Conservation (phyloP, 2,329 filamentous ascomycete genomes). For the Ceratocystis cacaofunesta region DNA sequence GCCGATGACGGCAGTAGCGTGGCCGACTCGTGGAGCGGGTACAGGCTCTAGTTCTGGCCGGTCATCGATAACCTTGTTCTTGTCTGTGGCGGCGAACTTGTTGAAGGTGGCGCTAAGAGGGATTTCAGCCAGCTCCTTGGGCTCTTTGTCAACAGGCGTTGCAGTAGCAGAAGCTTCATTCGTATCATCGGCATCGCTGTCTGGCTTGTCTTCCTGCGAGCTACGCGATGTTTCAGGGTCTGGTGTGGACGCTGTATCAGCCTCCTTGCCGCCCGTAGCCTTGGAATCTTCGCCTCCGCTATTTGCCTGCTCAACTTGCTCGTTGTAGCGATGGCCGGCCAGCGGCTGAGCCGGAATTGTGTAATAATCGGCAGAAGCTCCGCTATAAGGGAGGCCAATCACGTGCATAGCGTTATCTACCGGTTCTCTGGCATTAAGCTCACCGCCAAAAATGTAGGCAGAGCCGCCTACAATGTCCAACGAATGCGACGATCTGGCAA, state of each 20-base stretch:
- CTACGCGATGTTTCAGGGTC: conserved; percentile 19
- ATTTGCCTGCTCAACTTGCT: conserved; percentile 19
- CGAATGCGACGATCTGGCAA: conserved; percentile 61
- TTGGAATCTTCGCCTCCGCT: conserved; percentile 20
- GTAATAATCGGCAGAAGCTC: conserved; percentile 44
- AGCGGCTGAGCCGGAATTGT: conserved; percentile 35
- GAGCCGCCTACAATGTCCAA: conserved; percentile 42
- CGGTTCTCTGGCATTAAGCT: conserved; percentile 49
- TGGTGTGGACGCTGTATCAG: conserved; percentile 8
- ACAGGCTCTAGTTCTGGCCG: conserved; percentile 30
- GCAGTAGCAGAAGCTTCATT: neutral
- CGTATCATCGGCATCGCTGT: conserved; percentile 3
- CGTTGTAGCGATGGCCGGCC: neutral
- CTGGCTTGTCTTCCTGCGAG: conserved; percentile 18
- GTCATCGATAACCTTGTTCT: conserved; percentile 26
- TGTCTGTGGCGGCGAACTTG: conserved; percentile 21
- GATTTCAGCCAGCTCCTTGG: conserved; percentile 29
- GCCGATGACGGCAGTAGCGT: conserved; percentile 53
- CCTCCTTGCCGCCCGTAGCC: conserved; percentile 17
- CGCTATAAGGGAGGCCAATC: conserved; percentile 44
- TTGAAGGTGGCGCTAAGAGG: conserved; percentile 25
- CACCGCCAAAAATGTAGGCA: conserved; percentile 63
- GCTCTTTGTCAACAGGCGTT: neutral
- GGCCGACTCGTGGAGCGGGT: conserved; percentile 56
- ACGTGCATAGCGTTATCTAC: conserved; percentile 60